Conservation (phyloP, 768 basidiomycete species). For the Termitomyces sp. region DNA sequence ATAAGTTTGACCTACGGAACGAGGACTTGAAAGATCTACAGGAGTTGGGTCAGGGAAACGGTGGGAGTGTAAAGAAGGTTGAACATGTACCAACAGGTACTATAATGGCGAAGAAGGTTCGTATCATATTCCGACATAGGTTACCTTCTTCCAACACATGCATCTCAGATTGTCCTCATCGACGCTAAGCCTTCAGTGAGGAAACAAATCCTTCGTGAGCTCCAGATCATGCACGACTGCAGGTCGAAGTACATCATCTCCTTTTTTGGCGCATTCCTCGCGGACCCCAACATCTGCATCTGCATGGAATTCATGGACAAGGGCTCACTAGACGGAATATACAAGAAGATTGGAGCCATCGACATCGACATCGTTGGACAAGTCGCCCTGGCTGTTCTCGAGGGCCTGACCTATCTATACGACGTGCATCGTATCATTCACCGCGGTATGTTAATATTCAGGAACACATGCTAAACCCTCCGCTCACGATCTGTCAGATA, state of each 20-base stretch:
- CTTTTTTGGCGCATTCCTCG: slow-evolving; percentile 94
- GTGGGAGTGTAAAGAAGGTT: slow-evolving; percentile 96
- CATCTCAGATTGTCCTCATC: slow-evolving; percentile 82
- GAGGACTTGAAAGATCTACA: slow-evolving; percentile 89
- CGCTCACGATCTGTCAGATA: slow-evolving; percentile 57
- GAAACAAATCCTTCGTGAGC: slow-evolving; percentile 95
- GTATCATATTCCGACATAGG: slow-evolving; percentile 18
- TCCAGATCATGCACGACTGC: slow-evolving; percentile 99
- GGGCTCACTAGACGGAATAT: slow-evolving; percentile 90
- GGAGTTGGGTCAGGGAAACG: slow-evolving; percentile 95
- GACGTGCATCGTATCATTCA: slow-evolving; percentile 98
- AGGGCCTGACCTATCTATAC: slow-evolving; percentile 95
- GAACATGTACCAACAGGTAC: slow-evolving; percentile 88
- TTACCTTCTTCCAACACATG: neutral
- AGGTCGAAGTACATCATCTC: slow-evolving; percentile 91
- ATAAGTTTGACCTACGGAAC: slow-evolving; percentile 78
- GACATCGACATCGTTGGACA: slow-evolving; percentile 90
- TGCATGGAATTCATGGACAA: slow-evolving; percentile 98
- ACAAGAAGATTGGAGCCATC: slow-evolving; percentile 93
- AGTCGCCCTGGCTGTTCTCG: slow-evolving; percentile 92
- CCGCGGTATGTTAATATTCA: slow-evolving; percentile 61
- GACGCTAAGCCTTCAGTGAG: slow-evolving; percentile 95
- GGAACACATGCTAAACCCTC: neutral
- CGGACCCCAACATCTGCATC: slow-evolving; percentile 98
- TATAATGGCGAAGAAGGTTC: slow-evolving; percentile 97